phyloP scores from a whole-genome alignment of 2,329 filamentous ascomycete genomes.

The Paecilomyces sp. region DNA sequence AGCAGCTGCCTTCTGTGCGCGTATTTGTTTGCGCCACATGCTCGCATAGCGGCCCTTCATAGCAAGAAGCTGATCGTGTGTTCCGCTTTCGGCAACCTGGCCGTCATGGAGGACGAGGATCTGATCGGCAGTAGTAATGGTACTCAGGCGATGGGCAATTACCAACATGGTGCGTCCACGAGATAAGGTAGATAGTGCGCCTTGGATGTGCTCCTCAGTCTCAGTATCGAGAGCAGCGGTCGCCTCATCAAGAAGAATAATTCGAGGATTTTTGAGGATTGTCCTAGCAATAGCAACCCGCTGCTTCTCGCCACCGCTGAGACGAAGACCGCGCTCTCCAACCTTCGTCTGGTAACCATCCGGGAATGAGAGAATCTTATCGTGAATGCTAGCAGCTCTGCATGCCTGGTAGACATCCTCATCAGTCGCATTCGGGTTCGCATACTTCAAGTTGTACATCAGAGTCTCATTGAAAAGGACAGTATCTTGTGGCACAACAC shows the following conservation, averaged over 20 bases:
- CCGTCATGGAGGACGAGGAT: slow-evolving; percentile 73
- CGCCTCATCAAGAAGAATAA: slow-evolving; percentile 89
- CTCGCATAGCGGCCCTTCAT: slow-evolving; percentile 67
- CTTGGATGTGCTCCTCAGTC: slow-evolving; percentile 88
- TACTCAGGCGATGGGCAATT: slow-evolving; percentile 84
- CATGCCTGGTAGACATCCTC: slow-evolving; percentile 78
- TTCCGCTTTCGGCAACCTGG: slow-evolving; percentile 69
- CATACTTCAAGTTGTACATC: slow-evolving; percentile 92
- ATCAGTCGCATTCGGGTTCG: slow-evolving; percentile 71
- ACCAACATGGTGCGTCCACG: slow-evolving; percentile 86
- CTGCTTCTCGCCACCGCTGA: slow-evolving; percentile 90
- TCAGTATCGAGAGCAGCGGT: slow-evolving; percentile 87
- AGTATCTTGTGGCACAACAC: slow-evolving; percentile 94
- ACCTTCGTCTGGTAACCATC: slow-evolving; percentile 86
- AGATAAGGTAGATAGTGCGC: slow-evolving; percentile 72
- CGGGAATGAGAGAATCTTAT: slow-evolving; percentile 82
- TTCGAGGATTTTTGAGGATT: slow-evolving; percentile 82
- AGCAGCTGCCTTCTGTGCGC: slow-evolving; percentile 63
- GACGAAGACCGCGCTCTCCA: slow-evolving; percentile 76
- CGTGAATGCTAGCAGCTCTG: slow-evolving; percentile 81
- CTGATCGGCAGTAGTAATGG: slow-evolving; percentile 78
- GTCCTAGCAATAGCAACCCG: slow-evolving; percentile 89
- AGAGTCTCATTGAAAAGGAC: slow-evolving; percentile 89
- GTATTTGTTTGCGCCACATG: slow-evolving; percentile 87
- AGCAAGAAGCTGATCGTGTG: slow-evolving; percentile 67